phyloP scores from a whole-genome alignment of 768 basidiomycete species.

The Lactifluus hygrophoroides region DNA sequence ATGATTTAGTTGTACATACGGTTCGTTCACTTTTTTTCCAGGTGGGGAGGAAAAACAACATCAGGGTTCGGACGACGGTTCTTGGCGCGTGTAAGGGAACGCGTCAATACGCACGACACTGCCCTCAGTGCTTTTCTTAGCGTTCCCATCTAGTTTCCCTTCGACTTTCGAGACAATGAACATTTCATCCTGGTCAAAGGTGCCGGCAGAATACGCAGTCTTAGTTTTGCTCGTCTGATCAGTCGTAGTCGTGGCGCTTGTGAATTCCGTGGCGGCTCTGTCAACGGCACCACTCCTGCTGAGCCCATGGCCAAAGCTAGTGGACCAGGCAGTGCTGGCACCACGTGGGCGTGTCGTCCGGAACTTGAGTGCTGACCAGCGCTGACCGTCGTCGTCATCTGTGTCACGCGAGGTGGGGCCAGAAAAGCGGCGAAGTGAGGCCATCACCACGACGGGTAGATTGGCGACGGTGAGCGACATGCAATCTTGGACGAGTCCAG shows the following conservation, averaged over 20 bases:
- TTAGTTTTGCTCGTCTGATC: not conserved
- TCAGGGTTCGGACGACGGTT: not conserved
- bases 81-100: not conserved
- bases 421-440: slow-evolving; percentile 3
- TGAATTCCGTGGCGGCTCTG: not conserved
- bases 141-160: not conserved
- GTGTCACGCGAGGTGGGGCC: not conserved
- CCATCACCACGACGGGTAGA: slow-evolving; percentile 17
- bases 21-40: too few species aligned
- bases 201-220: not conserved
- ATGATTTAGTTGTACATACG: too few species aligned
- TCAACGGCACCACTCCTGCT: not conserved
- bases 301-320: not conserved
- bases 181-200: not conserved
- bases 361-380: slow-evolving; percentile 20
- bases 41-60: not conserved
- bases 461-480: slow-evolving; percentile 14
- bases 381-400: slow-evolving; percentile 14
- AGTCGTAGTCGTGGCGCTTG: not conserved
- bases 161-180: too few species aligned
- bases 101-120: slow-evolving; percentile 10
- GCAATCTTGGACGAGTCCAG: slow-evolving; percentile 27
- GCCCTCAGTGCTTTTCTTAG: not conserved
- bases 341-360: not conserved
- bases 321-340: not conserved